Conservation (phyloP, 2,329 filamentous ascomycete species). For the Rutstroemia sp. region DNA sequence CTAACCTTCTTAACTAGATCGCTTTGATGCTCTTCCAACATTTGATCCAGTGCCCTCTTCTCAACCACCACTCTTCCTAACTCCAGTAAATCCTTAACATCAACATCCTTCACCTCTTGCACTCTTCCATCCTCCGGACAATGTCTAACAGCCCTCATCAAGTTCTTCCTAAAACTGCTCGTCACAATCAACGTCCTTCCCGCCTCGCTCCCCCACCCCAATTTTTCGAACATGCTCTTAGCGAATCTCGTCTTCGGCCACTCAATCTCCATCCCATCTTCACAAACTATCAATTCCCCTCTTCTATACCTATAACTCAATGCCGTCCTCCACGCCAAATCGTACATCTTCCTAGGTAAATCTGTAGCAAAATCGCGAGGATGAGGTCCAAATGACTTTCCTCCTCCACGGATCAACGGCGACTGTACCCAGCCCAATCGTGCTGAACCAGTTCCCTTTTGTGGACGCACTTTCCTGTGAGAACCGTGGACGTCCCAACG, state of each 20-base stretch:
- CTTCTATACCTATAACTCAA: constrained; percentile 84
- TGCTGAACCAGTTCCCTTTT: constrained; percentile 79
- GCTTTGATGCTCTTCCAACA: constrained; percentile 66
- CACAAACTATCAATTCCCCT: constrained; percentile 80
- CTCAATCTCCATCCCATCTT: constrained; percentile 65
- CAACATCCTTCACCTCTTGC: constrained; percentile 68
- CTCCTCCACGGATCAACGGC: constrained; percentile 76
- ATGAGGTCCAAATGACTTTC: constrained; percentile 83
- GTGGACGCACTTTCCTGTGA: constrained; percentile 69
- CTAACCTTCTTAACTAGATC: constrained; percentile 40
- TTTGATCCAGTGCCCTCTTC: constrained; percentile 65
- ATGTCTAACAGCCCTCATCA: constrained; percentile 57
- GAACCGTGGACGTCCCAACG: constrained; percentile 79
- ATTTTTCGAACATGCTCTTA: constrained; percentile 58
- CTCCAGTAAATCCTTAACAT: constrained; percentile 91
- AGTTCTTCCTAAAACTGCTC: constrained; percentile 46
- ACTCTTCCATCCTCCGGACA: constrained; percentile 61
- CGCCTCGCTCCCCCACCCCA: constrained; percentile 55
- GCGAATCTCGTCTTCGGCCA: constrained; percentile 48
- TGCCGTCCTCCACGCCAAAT: constrained; percentile 90
- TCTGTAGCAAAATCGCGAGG: constrained; percentile 84
- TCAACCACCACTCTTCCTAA: constrained; percentile 82
- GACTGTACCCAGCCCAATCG: constrained; percentile 76
- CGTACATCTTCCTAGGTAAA: constrained; percentile 84
- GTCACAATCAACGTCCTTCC: constrained; percentile 75